Evolutionary conservation across 305 asterid genomes (phyloP).

Genomic region (Solanum hybrid): DNA sequence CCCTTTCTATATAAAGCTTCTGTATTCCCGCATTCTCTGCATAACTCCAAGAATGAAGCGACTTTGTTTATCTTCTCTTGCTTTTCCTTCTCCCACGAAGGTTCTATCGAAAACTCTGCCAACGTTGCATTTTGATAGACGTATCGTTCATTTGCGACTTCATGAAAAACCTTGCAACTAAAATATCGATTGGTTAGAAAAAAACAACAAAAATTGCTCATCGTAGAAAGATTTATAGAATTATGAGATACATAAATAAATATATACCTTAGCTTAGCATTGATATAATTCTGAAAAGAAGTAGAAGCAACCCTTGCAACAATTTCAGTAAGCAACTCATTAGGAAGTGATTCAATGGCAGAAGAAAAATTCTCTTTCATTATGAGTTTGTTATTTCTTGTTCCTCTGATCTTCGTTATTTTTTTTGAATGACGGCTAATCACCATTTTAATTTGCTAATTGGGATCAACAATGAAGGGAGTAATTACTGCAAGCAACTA

Average conservation of each 20-base stretch:
- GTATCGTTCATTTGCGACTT: background rate
- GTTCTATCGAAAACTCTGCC: background rate
- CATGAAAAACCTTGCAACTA: conserved; percentile 10
- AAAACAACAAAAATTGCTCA: background rate
- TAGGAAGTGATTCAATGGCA: background rate
- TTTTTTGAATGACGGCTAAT: background rate
- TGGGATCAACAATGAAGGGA: background rate
- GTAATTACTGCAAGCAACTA: background rate
- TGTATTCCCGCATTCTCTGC: conserved; percentile 9
- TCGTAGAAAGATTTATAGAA: no score
- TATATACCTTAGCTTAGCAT: background rate
- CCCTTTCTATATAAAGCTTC: conserved; percentile 8
- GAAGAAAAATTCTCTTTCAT: background rate
- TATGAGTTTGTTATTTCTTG: background rate
- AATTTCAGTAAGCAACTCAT: background rate
- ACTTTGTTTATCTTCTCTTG: background rate
- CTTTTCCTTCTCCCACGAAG: background rate
- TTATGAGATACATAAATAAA: background rate
- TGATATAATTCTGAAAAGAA: background rate
- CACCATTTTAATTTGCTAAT: background rate
- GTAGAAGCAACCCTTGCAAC: background rate
- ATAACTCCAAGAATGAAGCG: background rate
- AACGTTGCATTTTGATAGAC: background rate
- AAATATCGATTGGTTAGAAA: background rate
- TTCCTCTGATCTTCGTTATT: background rate